These are phyloP conservation scores for Fusarium sp. DNA, from an alignment of 2,329 filamentous ascomycete species.

Conservation along the genomic window DNA sequence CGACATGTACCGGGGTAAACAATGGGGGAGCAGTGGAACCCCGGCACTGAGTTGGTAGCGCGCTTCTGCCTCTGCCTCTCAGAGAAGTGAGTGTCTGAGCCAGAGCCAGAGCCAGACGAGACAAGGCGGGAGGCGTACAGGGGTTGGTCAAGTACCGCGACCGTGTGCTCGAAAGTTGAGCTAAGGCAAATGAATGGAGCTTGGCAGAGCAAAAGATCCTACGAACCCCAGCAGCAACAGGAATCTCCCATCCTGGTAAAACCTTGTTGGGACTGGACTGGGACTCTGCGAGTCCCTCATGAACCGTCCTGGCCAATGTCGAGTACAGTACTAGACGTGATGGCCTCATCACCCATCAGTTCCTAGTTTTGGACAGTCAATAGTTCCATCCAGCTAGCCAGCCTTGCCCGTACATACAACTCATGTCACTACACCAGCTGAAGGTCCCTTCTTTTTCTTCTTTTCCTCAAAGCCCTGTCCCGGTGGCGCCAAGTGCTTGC, in stretches of 20 bases:
- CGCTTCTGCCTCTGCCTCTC: slow-evolving; percentile 22
- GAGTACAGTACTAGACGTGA: neutral
- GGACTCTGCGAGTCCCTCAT: neutral
- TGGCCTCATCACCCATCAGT: slow-evolving; percentile 12
- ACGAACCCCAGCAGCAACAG: slow-evolving; percentile 15
- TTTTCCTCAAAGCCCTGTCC: slow-evolving; percentile 10
- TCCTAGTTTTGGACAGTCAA: slow-evolving; percentile 5
- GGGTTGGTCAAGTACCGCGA: slow-evolving; percentile 38
- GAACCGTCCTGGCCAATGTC: slow-evolving; percentile 2
- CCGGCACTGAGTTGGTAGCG: slow-evolving; percentile 43
- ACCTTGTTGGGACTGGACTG: slow-evolving; percentile 17
- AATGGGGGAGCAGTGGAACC: slow-evolving; percentile 33
- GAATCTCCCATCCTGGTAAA: slow-evolving; percentile 18
- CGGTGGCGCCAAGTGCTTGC: slow-evolving; percentile 19
- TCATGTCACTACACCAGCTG: slow-evolving; percentile 13
- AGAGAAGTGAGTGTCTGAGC: slow-evolving; percentile 1
- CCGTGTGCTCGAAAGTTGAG: slow-evolving; percentile 16
- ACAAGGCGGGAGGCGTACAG: slow-evolving; percentile 37
- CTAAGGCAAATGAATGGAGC: slow-evolving; percentile 28
- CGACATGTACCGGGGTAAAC: slow-evolving; percentile 26
- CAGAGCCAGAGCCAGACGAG: slow-evolving; percentile 11
- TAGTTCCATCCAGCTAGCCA: slow-evolving; percentile 4
- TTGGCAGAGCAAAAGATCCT: slow-evolving; percentile 37
- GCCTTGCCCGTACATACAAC: neutral
- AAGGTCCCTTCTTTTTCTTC: slow-evolving; percentile 8